Evolutionary conservation across 2,329 filamentous ascomycete species (phyloP).

Genomic region (Fusarium mangiferae): DNA sequence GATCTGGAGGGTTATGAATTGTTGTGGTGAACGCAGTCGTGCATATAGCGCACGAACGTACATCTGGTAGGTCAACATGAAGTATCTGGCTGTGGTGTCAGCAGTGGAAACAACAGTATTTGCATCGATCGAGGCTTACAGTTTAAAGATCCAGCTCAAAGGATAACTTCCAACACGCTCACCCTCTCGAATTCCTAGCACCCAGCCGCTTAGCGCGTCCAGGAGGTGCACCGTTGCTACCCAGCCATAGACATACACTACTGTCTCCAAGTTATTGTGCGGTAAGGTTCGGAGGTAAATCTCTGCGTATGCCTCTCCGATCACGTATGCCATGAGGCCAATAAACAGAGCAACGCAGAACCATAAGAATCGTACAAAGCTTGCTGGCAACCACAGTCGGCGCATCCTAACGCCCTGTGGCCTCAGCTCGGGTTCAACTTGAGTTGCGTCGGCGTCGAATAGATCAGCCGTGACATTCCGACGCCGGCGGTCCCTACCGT

Average conservation of each 20-base stretch:
- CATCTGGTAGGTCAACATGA: conserved; percentile 76
- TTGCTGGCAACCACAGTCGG: conserved; percentile 69
- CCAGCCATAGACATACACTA: conserved; percentile 78
- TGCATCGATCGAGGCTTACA: conserved; percentile 56
- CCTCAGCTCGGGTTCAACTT: conserved; percentile 39
- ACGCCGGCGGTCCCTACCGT: conserved; percentile 55
- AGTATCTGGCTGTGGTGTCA: conserved; percentile 57
- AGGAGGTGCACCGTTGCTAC: conserved; percentile 73
- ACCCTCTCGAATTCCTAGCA: conserved; percentile 72
- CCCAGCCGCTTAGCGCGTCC: conserved; percentile 73
- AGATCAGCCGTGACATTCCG: conserved; percentile 50
- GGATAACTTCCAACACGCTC: conserved; percentile 76
- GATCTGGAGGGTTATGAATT: conserved; percentile 73
- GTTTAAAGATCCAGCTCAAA: conserved; percentile 76
- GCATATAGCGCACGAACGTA: conserved; percentile 77
- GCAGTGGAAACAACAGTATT: not conserved
- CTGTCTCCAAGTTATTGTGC: conserved; percentile 72
- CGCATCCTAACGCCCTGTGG: conserved; percentile 54
- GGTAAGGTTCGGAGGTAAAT: conserved; percentile 74
- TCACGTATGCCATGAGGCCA: conserved; percentile 71
- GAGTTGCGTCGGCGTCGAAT: conserved; percentile 52
- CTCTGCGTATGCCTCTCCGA: conserved; percentile 76
- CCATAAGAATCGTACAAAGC: conserved; percentile 76
- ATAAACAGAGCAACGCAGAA: conserved; percentile 73
- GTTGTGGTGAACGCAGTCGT: conserved; percentile 70